Base-by-base conservation (phyloP, 495 filamentous ascomycete species). In the Hypoxylon crocopeplum region DNA sequence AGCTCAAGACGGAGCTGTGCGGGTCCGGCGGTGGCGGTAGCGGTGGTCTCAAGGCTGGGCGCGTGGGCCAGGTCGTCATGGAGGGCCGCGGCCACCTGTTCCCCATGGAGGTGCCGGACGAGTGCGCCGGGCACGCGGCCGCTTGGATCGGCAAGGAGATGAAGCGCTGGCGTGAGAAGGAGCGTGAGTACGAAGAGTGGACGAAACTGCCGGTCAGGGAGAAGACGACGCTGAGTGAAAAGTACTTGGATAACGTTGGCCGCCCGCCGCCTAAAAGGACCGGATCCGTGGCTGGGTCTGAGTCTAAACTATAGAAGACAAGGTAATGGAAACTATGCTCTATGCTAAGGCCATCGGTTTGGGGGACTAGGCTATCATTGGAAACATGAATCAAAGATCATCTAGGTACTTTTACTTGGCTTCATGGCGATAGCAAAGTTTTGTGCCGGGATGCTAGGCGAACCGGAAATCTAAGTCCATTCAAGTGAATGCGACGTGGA, bases 21-120 rank as follows among this genome's bases (percentile, higher is more conserved):
- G 89, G 89, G 2, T 63, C 72, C 0, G 89, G 86, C 0, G 48
- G 77, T 1, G 87, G 88, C n/a, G 89, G 89, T 2, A 87, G 81
- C 67, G 89, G 89, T 1, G 89, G 88, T 27, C n/a, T n/a, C n/a
- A 64, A 67, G 24, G 78, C 79, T n/a, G 88, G 91, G 0, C 75
- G 86, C n/a, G 92, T 97, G 0, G 77, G 81, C 39, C 73, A 87
- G 47, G 84, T 89, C 2, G 76, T 84, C 12, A 68, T 97, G 2
- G 75, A 87, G 40, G 84, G 81, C 0, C 78, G 78, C 11, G 91
- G 94, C 1, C 94, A 98, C 74, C 71, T 97, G 25, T 82, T 97
- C 40, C 89, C 94, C 1, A 88, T 95, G 80, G 91, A 96, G 69
- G 81, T 82, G 41, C 86, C 87, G 10, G 74, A 65, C n/a, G 75